These are phyloP conservation scores for Blastocladiella britannica DNA, from an alignment of 192 early-diverging fungal species.

Conservation along the genomic window DNA sequence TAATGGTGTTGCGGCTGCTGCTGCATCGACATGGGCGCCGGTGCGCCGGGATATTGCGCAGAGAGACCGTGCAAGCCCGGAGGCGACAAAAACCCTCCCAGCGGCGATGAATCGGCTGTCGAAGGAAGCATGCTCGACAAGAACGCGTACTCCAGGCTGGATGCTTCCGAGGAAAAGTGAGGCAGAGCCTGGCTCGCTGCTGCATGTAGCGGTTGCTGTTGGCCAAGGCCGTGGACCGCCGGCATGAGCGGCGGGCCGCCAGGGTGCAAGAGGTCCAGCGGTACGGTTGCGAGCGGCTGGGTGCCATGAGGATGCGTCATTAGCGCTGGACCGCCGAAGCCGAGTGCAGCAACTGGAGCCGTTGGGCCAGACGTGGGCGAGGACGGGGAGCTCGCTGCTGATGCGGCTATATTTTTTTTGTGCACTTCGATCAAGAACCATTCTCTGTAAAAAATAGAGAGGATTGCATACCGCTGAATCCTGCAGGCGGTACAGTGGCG, in stretches of 20 bases:
- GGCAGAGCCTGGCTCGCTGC: conserved; percentile 8
- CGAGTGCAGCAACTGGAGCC: conserved; percentile 11
- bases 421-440: too few relatives aligned
- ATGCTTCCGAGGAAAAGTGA: conserved; percentile 68
- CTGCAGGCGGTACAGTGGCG: conserved; percentile 2
- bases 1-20: conserved; percentile 1
- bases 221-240: conserved; percentile 2
- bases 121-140: conserved; percentile 78
- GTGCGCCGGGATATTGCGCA: conserved; percentile 1
- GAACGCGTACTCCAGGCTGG: conserved; percentile 75
- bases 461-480: conserved; percentile 10
- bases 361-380: conserved; percentile 3
- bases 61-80: neutral
- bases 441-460: conserved; percentile 7
- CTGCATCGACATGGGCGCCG: conserved; percentile 1
- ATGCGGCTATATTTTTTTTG: conserved; percentile 1
- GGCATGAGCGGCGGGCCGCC: conserved; percentile 3
- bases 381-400: neutral
- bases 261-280: neutral
- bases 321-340: conserved; percentile 6
- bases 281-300: neutral
- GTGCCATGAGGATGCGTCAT: conserved; percentile 3
- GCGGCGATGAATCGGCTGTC: neutral
- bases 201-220: neutral
- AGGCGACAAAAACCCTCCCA: neutral